Evolutionary conservation across 192 early-diverging fungal genomes (phyloP), one percentile per base, ranked within the genome.

Genomic region (Linnemannia hyalina): DNA sequence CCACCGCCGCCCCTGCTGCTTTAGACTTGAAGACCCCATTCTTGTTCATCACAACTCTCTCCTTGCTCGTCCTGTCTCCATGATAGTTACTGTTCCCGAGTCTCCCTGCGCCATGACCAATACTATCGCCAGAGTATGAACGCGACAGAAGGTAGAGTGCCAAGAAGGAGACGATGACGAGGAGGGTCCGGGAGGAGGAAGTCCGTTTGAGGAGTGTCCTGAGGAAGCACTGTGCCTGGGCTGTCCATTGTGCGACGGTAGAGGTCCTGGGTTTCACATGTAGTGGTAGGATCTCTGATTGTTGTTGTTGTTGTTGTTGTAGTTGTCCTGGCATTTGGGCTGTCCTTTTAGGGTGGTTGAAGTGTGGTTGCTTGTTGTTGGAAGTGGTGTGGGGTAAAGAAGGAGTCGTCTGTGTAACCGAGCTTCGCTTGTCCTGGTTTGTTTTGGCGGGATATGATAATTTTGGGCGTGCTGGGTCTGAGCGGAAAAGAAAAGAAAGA

Each of bases 241-340:
- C 15, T 7, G 38, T 29, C 76, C 68, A 75, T 16, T 75, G 40
- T 1, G 47, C 40, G 40, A 74, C 35, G 42, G 60, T 29, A 32
- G 80, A 75, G 32, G 70, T 70, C 36, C 74, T 63, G 16, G 52
- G 54, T 29, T 81, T 63, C 32, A 75, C 80, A 44, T 86, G 79
- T 42, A 86, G 63, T n/a, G 84, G 84, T 36, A 86, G 36, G 70
- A 86, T 75, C 40, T 80, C 79, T 86, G 75, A 22, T 52, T 52
- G 49, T 18, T 52, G 49, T 52, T 52, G 47, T 49, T 49, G 47
- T 4, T 49, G 49, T 52, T 52, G 47, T 49, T 47, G 46, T 49
- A 35, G 35, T 35, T 83, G 76, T 60, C 82, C 82, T 36, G 57
- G 69, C 72, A 75, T 52, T n/a, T 79, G 75, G 68, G 68, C 0